Evolutionary conservation across 257 asterid genomes (phyloP), one percentile per base, ranked within the genome.

Genomic region (Striga asiatica): DNA sequence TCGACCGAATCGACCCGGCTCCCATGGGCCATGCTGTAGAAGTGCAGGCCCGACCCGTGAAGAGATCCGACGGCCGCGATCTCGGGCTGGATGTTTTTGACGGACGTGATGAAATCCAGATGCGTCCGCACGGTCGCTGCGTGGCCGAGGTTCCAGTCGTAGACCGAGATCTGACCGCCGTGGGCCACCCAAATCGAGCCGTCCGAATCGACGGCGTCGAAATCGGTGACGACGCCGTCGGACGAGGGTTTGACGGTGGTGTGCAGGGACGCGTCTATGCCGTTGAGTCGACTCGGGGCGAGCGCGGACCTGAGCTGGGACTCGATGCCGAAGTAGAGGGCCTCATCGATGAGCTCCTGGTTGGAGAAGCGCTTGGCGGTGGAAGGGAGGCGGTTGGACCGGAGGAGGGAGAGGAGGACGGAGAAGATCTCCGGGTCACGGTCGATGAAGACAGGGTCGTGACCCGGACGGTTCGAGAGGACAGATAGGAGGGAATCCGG

Each of bases 361-460:
- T 75, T 81, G 56, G 94, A 75, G 80, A 86, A 87, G 64, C 83
- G 77, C n/a, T 69, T 75, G 63, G 94, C 81, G 39, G 88, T 69
- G n/a, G 93, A 87, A 9, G 98, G 96, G 11, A 91, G 88, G 75
- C 93, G 88, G 54, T 73, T 78, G 60, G 95, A 76, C 3, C 97
- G 92, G 72, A 91, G 97, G 48, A 91, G 95, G 43, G 94, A 81
- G 62, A 91, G 94, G 61, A 91, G 79, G 51, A 66, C 60, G 58
- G 98, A 75, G 79, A 91, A 91, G 14, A 88, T 74, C 14, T 84
- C 97, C 4, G 97, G 98, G 77, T 91, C 97, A 2, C 98, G 95
- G 78, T 91, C 98, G 50, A 91, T 84, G 79, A 91, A 91, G 16
- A 91, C 71, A 14, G 92, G 80, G 0, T 75, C 78, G 22, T 68